Conservation (phyloP, 345 rosid genomes). For the Acer yangbiense region DNA sequence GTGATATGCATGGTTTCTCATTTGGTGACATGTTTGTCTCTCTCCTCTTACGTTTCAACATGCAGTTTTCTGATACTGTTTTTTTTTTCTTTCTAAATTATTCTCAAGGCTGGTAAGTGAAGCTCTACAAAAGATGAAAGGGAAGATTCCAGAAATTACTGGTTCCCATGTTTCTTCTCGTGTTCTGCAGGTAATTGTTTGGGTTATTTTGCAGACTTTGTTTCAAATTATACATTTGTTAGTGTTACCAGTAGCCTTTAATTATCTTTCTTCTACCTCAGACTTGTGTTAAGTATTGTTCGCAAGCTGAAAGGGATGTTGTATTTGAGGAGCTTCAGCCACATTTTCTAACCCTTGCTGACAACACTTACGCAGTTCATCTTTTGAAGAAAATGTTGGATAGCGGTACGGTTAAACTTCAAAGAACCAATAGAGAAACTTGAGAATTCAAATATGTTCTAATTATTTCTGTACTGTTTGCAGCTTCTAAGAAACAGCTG, state of each 20-base stretch:
- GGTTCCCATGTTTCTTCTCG: conserved; percentile 86
- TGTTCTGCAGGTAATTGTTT: conserved; percentile 74
- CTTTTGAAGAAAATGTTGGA: conserved; percentile 86
- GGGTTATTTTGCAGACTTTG: background rate
- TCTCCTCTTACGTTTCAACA: background rate
- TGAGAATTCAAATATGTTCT: background rate
- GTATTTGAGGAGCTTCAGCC: conserved; percentile 80
- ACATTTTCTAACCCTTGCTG: conserved; percentile 67
- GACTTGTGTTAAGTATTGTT: conserved; percentile 84
- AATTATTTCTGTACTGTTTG: conserved; percentile 18
- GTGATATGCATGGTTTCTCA: conserved; percentile 1
- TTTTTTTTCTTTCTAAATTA: conserved; percentile 10
- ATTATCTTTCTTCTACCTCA: conserved; percentile 28
- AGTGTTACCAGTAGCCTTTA: background rate
- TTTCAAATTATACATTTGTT: background rate
- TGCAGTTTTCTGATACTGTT: background rate
- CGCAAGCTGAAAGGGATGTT: conserved; percentile 70
- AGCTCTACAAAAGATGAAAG: conserved; percentile 84
- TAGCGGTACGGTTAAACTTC: conserved; percentile 47
- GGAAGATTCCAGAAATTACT: conserved; percentile 89
- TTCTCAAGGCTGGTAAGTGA: conserved; percentile 61
- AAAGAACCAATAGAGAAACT: conserved; percentile 11
- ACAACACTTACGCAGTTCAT: conserved; percentile 70
- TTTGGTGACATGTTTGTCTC: background rate
- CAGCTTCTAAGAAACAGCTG: conserved; percentile 85